Conservation (phyloP, 495 filamentous ascomycete genomes). For the Xylaria telfairii region DNA sequence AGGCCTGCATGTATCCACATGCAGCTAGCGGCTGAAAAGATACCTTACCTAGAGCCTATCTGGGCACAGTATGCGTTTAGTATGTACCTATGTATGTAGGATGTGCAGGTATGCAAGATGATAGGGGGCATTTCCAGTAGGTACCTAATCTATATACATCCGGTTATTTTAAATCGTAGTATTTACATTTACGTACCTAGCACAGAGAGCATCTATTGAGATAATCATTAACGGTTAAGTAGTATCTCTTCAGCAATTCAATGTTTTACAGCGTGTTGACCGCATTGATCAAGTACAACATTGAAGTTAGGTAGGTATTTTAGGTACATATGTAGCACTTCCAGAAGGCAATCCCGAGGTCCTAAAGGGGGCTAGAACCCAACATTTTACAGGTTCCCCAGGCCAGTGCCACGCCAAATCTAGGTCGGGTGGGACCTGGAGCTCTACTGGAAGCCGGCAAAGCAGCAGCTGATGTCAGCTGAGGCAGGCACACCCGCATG, state of each 20-base stretch:
- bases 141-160: too few relatives aligned
- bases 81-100: constrained; percentile 2
- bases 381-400: neutral
- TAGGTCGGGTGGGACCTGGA: neutral
- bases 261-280: neutral
- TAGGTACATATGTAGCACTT: neutral
- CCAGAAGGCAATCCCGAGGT: neutral
- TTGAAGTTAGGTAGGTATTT: neutral
- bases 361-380: neutral
- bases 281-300: too few relatives aligned
- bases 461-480: neutral
- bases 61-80: too few relatives aligned
- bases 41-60: too few relatives aligned
- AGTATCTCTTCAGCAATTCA: neutral
- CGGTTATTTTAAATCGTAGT: too few relatives aligned
- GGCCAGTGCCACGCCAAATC: neutral
- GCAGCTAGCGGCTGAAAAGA: neutral
- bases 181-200: too few relatives aligned
- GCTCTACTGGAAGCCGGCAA: neutral
- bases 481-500: neutral
- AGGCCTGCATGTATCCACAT: neutral
- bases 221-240: neutral
- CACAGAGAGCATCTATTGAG: neutral
- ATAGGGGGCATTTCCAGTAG: too few relatives aligned
- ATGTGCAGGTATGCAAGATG: too few relatives aligned